Percentiles rank a stretch among this genome's conserved stretches.
Evolutionary conservation across 2,329 filamentous ascomycete genomes (phyloP).

Genomic region (Colletotrichum tofieldiae): DNA sequence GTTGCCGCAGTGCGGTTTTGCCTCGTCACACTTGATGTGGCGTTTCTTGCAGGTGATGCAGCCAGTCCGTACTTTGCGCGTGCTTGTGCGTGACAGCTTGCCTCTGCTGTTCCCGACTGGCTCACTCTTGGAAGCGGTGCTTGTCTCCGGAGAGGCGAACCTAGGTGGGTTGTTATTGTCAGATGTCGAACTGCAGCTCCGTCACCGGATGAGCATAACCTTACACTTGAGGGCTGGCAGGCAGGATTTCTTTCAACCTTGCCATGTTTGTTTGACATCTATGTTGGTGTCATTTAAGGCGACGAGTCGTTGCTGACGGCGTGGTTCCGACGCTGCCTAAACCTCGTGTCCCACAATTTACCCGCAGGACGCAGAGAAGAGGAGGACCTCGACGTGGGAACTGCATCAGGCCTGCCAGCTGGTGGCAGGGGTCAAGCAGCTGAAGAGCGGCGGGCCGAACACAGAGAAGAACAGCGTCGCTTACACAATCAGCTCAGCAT

Average conservation of each 20-base stretch:
- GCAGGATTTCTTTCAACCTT: neutral
- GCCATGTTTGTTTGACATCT: neutral
- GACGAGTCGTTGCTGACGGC: neutral
- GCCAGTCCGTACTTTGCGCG: conserved; percentile 42
- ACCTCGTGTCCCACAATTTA: too few species aligned
- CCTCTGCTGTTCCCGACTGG: conserved; percentile 5
- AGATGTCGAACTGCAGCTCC: neutral
- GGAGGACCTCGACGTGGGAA: neutral
- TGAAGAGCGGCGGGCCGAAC: neutral
- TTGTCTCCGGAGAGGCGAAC: neutral
- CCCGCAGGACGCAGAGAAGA: neutral
- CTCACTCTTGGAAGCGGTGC: neutral
- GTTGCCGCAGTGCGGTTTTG: conserved; percentile 42
- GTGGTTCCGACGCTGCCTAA: neutral
- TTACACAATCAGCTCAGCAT: neutral
- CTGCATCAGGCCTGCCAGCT: neutral
- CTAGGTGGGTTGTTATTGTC: neutral
- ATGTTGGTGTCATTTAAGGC: neutral
- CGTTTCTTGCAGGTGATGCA: conserved; percentile 45
- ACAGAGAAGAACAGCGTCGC: neutral
- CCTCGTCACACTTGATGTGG: conserved; percentile 44
- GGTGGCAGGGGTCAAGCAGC: neutral
- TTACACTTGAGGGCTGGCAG: neutral
- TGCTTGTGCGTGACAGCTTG: conserved; percentile 41
- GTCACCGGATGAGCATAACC: neutral